A percentile compares a stretch with the other conserved stretches of the same genome.
phyloP scores from a whole-genome alignment of 73 alveolate species.

The Uronychia binucleata region DNA sequence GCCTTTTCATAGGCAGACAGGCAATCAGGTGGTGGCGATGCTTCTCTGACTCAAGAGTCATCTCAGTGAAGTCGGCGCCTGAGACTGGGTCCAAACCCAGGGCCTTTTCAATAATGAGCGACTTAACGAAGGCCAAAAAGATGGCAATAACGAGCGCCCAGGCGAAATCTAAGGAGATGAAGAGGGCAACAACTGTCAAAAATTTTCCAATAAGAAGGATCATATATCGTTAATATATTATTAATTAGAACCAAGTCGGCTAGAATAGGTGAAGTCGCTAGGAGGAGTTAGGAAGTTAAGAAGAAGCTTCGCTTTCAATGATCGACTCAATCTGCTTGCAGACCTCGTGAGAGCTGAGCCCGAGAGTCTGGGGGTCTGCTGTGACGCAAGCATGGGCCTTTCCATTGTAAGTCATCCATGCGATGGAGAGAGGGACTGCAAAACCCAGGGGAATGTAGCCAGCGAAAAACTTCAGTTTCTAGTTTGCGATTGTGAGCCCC shows the following conservation, averaged over 20 bases:
- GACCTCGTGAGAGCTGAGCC: not conserved
- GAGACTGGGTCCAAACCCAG: not conserved
- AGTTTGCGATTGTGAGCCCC: not conserved
- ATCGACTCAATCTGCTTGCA: not conserved
- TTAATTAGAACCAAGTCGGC: not conserved
- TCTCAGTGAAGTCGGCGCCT: not conserved
- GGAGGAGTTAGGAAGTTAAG: not conserved
- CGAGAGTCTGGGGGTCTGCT: not conserved
- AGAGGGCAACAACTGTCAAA: not conserved
- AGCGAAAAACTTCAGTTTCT: not conserved
- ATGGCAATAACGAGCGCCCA: not conserved
- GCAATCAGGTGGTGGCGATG: not conserved
- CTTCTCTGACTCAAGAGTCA: not conserved
- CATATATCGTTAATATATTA: not conserved
- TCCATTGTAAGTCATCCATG: not conserved
- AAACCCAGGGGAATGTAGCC: not conserved
- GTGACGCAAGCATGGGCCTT: not conserved
- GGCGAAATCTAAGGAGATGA: not conserved
- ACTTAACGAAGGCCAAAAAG: not conserved
- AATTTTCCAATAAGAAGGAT: not conserved
- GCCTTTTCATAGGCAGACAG: not conserved
- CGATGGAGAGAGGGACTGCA: not conserved
- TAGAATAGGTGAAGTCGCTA: too few species aligned
- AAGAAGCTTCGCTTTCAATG: not conserved
- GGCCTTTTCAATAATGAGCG: not conserved